phyloP scores from a whole-genome alignment of 129 eudicot genomes.

The Saussurea involucrata region DNA sequence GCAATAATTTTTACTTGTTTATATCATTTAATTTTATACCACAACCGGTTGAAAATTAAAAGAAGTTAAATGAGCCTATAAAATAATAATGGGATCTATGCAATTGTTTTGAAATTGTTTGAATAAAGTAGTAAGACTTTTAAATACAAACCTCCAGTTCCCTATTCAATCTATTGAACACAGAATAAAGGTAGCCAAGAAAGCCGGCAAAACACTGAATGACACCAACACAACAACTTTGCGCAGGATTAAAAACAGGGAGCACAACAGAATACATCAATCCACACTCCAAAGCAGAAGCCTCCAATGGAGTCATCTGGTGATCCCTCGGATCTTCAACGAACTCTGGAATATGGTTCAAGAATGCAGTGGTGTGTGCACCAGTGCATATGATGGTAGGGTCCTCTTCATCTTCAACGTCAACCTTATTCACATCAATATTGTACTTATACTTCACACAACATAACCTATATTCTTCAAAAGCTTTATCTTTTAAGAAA shows the following conservation, averaged over 20 bases:
- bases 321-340: not conserved
- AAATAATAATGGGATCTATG: not conserved
- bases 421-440: not conserved
- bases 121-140: not conserved
- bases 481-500: not conserved
- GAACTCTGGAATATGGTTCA: not conserved
- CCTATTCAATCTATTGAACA: not conserved
- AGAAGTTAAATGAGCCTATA: not conserved
- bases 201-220: not conserved
- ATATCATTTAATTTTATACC: not conserved
- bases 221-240: slow-evolving; percentile 16
- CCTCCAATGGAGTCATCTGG: not conserved
- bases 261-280: not conserved
- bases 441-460: not conserved
- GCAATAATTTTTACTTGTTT: not conserved
- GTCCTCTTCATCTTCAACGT: not conserved
- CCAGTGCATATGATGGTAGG: not conserved
- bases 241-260: not conserved
- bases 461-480: not conserved
- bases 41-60: not conserved
- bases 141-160: slow-evolving; percentile 1
- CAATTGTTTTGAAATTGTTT: not conserved
- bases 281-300: not conserved
- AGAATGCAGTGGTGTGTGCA: not conserved
- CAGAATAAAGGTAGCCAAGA: not conserved